Base-by-base conservation (phyloP, 441 rosid species). In the Viola pubescens region DNA sequence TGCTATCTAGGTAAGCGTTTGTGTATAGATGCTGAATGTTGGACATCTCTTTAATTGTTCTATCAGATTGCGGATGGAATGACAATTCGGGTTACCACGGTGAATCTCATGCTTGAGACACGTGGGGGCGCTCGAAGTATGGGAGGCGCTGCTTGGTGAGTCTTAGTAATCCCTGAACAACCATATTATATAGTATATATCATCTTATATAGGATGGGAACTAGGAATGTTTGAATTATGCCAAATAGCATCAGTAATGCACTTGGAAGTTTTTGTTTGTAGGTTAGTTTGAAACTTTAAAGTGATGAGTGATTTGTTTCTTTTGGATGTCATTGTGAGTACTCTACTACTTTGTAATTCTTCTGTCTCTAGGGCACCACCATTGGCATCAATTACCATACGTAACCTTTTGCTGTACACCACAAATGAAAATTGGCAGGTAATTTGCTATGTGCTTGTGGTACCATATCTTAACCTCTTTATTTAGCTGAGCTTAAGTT, bases 31-130 rank as follows among this genome's bases (percentile, higher is more conserved):
- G 34, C 2, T 5, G 42, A 37, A 41, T 49, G 41, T 56, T 9
- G 40, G 48, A 61, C 37, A 49, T 43, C 4, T 12, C 34, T 26
- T 26, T 26, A 26, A 26, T 26, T 51, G 41, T 38, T 45, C 65
- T 65, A 60, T 76, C 86, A 94, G 99, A 85, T 94, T 77, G 97
- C 99, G 70, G 99, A 94, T 81, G 99, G 99, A 70, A 94, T 94
- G 99, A 88, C 95, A 48, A 55, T 94, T 72, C 87, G 83, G 74
- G 83, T 94, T 66, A 68, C 65, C 62, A 90, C 87, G 57, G 94
- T 90, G 77, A 94, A 88, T 77, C 91, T 94, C 79, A 82, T 94
- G 13, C 94, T 94, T 59, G 99, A 88, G 80, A 90, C 96, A 48
- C 80, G 84, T 34, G 96, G 98, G 44, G 79, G 88, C 70, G 70